Evolutionary conservation across 495 filamentous ascomycete genomes (phyloP).

Genomic region (Amniculicola lignicola): DNA sequence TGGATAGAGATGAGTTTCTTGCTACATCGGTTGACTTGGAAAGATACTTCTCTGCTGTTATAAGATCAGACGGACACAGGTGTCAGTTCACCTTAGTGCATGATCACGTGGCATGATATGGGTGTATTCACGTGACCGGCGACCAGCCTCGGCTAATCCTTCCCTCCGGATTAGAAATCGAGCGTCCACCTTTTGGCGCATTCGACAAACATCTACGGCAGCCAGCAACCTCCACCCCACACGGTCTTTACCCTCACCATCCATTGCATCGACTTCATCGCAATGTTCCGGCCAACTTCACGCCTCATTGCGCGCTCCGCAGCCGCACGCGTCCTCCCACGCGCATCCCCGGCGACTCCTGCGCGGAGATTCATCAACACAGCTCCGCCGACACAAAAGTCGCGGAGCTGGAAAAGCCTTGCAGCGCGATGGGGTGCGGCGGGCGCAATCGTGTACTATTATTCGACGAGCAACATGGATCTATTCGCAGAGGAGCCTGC

Average conservation of each 20-base stretch:
- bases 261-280: slow-evolving; percentile 2
- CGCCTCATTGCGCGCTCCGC: slow-evolving; percentile 27
- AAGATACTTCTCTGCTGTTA: no score
- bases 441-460: slow-evolving; percentile 80
- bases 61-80: no score
- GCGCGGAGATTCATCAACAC: slow-evolving; percentile 69
- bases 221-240: no score
- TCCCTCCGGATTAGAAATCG: no score
- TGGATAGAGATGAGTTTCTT: no score
- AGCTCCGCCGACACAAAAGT: slow-evolving; percentile 59
- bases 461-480: slow-evolving; percentile 83
- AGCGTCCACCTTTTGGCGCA: no score
- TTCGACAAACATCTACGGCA: no score
- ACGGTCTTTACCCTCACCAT: slow-evolving; percentile 22
- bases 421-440: slow-evolving; percentile 70
- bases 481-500: slow-evolving; percentile 79
- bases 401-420: slow-evolving; percentile 79
- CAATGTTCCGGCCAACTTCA: slow-evolving; percentile 31
- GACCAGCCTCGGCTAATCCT: no score
- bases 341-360: slow-evolving; percentile 13
- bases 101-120: no score
- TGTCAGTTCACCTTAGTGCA: no score
- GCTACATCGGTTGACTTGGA: no score
- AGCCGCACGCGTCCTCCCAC: slow-evolving; percentile 16
- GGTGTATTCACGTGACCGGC: no score